These are phyloP conservation scores for Globisporangium yorkense DNA, from an alignment of 352 stramenopile species.

Conservation along the genomic window DNA sequence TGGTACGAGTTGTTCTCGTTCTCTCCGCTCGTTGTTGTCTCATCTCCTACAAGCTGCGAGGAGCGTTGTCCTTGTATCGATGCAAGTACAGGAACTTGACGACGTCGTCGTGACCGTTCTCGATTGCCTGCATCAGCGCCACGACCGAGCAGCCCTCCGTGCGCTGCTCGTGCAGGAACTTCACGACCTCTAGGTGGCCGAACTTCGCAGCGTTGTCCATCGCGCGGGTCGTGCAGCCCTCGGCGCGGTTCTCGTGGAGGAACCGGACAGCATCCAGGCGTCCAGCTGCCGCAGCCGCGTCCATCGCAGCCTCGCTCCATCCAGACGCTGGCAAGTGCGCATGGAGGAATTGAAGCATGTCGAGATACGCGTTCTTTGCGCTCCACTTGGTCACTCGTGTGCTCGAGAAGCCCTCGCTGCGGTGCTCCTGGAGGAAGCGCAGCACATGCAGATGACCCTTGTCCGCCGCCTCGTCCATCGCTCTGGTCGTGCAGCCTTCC, in stretches of 20 bases:
- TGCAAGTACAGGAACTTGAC: constrained; percentile 15
- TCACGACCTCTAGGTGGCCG: constrained; percentile 7
- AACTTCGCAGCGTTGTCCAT: constrained; percentile 12
- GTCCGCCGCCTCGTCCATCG: constrained; percentile 12
- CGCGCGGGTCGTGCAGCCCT: constrained; percentile 9
- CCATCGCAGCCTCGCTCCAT: constrained; percentile 14
- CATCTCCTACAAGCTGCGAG: constrained; percentile 2
- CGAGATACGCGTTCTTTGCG: constrained; percentile 9
- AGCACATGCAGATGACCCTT: constrained; percentile 17
- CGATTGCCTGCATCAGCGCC: constrained; percentile 8
- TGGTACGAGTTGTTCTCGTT: too few relatives aligned
- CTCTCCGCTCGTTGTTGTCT: neutral
- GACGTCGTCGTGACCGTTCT: constrained; percentile 9
- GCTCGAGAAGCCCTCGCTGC: constrained; percentile 18
- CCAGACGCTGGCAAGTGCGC: constrained; percentile 12
- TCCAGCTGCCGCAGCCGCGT: constrained; percentile 9
- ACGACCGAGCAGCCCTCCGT: constrained; percentile 10
- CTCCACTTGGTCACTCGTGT: constrained; percentile 5
- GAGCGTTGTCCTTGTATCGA: constrained; percentile 12
- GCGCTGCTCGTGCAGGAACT: constrained; percentile 10
- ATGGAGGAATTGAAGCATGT: constrained; percentile 19
- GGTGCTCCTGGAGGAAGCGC: constrained; percentile 14
- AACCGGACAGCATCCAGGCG: constrained; percentile 13
- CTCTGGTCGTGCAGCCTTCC: constrained; percentile 9
- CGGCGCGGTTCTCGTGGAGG: constrained; percentile 7